Percentiles rank a stretch among this genome's conserved stretches.
phyloP scores from a whole-genome alignment of 2,329 filamentous ascomycete genomes.

The Byssothecium circinans region DNA sequence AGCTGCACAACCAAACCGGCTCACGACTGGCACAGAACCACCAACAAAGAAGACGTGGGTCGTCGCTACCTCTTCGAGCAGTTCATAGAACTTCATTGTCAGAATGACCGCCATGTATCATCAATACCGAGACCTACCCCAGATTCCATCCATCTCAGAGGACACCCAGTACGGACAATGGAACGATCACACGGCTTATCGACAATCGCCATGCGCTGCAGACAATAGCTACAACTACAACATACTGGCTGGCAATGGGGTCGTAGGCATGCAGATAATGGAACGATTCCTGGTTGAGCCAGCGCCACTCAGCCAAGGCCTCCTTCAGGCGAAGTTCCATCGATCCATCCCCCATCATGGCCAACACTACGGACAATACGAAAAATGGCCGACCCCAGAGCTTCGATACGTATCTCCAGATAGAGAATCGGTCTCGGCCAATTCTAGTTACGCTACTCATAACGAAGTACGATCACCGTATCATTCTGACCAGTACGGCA shows the following conservation, averaged over 20 bases:
- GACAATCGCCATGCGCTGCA: conserved; percentile 16
- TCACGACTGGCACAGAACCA: background rate
- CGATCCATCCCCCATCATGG: conserved; percentile 14
- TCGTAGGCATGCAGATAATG: conserved; percentile 32
- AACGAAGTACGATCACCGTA: conserved; percentile 34
- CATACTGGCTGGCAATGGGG: conserved; percentile 19
- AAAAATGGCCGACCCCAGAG: conserved; percentile 27
- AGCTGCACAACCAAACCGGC: background rate
- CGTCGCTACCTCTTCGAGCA: background rate
- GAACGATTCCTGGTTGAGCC: conserved; percentile 39
- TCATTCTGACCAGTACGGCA: conserved; percentile 20
- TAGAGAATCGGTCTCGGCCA: conserved; percentile 33
- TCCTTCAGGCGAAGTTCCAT: conserved; percentile 33
- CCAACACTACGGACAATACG: conserved; percentile 20
- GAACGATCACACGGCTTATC: conserved; percentile 15
- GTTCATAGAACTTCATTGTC: background rate
- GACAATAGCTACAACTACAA: conserved; percentile 22
- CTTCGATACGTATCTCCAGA: conserved; percentile 39
- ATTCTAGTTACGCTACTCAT: conserved; percentile 34
- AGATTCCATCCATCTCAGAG: conserved; percentile 30
- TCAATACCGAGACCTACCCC: conserved; percentile 36
- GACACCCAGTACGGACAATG: conserved; percentile 18
- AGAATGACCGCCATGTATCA: conserved; percentile 9
- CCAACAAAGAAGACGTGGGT: background rate
- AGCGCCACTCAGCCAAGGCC: conserved; percentile 25